A percentile compares a stretch with the other conserved stretches of the same genome.
Conservation (phyloP, 805 yeast genomes). For the Suhomyces pyralidae region DNA sequence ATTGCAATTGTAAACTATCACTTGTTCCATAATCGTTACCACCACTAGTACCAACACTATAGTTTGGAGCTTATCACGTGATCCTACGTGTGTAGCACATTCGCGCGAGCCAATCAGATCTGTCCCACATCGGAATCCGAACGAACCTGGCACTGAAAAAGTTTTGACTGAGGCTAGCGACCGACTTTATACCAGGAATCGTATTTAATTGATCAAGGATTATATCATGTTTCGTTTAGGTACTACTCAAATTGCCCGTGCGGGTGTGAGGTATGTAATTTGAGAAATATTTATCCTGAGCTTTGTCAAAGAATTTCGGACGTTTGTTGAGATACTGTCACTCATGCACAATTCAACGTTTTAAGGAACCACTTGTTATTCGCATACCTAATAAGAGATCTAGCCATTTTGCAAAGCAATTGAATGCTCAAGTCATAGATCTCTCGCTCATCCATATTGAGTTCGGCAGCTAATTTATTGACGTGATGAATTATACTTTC, state of each 20-base stretch:
- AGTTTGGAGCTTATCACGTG: not conserved
- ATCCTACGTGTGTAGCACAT: not conserved
- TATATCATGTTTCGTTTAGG: slow-evolving; percentile 53
- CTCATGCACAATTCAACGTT: not conserved
- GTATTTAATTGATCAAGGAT: slow-evolving; percentile 4
- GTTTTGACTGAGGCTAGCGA: slow-evolving; percentile 1
- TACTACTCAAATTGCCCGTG: slow-evolving; percentile 50
- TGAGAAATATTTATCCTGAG: not conserved
- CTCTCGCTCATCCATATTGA: not conserved
- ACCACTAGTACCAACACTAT: not conserved
- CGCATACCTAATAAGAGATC: not conserved
- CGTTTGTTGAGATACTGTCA: not conserved
- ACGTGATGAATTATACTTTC: not conserved
- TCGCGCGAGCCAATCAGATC: slow-evolving; percentile 3
- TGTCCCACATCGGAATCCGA: slow-evolving; percentile 5
- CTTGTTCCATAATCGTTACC: not conserved
- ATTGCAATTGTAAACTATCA: not conserved
- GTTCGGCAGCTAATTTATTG: not conserved
- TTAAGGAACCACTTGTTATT: not conserved
- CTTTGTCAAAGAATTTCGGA: not conserved
- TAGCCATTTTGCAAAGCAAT: not conserved
- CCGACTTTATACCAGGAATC: not conserved
- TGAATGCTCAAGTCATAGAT: not conserved
- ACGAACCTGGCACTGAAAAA: slow-evolving; percentile 1
- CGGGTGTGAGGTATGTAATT: slow-evolving; percentile 50